Evolutionary conservation across 768 basidiomycete genomes (phyloP), one percentile per base, ranked within the genome.

Genomic region (Xerocomus spinulosus): DNA sequence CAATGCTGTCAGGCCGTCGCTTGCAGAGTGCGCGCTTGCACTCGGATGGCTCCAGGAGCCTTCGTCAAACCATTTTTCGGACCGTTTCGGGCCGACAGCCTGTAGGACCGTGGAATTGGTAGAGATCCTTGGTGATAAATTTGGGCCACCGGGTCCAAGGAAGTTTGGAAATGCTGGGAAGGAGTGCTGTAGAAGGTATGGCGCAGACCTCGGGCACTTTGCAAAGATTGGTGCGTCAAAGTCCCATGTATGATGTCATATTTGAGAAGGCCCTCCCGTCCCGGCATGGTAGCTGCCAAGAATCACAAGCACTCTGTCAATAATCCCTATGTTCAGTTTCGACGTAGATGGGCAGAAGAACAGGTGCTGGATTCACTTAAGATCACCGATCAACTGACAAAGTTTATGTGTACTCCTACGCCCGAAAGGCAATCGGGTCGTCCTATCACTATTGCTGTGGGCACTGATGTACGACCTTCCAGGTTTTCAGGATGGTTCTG

Each of bases 391-490:
- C 78, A 87, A 55, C 69, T 88, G 40, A 89, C 89, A 3, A 86
- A 86, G 65, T 83, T 79, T 63, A 92, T 91, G 87, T 92, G 88
- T 60, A 90, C 86, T 56, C 89, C 89, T 1, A 92, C 89, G 26
- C 90, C 81, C 29, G 86, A 79, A 50, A 49, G 74, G 62, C n/a
- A n/a, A n/a, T n/a, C n/a, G n/a, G n/a, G n/a, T n/a, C n/a, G n/a
- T 42, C 26, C 8, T 5, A 28, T 3, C 12, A 6, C 17, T 21
- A 4, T 9, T 15, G 20, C 3, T 3, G 6, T 45, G 8, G 15
- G 9, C 17, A n/a, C 23, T 25, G 15, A 25, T 48, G 29, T 3
- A 5, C 28, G 39, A 37, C 25, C 7, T 33, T 4, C n/a, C n/a
- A n/a, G n/a, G n/a, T 4, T 18, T 9, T 40, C 33, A 86, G 85